Conservation (phyloP, 805 yeast species). For the Spathaspora gorwiae region DNA sequence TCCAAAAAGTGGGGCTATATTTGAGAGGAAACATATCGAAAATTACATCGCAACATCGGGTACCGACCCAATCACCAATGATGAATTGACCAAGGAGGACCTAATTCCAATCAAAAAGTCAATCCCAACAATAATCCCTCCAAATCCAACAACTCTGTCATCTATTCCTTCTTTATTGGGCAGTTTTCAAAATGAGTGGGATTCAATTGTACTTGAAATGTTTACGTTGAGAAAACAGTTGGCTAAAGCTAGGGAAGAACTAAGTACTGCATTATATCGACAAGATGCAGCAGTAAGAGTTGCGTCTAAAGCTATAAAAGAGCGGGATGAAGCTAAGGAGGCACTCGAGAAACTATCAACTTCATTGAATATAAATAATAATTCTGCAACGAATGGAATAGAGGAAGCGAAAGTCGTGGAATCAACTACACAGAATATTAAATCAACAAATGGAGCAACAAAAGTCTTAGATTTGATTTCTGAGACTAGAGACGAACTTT, state of each 20-base stretch:
- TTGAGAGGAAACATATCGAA: constrained; percentile 58
- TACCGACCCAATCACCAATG: constrained; percentile 71
- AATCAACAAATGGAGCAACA: constrained; percentile 14
- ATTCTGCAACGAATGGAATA: constrained; percentile 12
- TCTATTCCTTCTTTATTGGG: constrained; percentile 78
- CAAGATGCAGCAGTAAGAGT: constrained; percentile 90
- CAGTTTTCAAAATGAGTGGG: constrained; percentile 86
- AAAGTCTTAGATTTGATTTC: background rate
- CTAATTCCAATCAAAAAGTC: constrained; percentile 38
- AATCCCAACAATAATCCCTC: constrained; percentile 23
- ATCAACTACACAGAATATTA: constrained; percentile 9
- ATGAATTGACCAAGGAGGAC: constrained; percentile 55
- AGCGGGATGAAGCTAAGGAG: constrained; percentile 67
- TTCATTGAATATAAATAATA: constrained; percentile 23
- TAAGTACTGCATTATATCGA: constrained; percentile 73
- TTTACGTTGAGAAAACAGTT: constrained; percentile 73
- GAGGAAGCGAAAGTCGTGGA: background rate
- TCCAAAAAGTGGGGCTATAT: constrained; percentile 62
- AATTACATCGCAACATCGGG: constrained; percentile 61
- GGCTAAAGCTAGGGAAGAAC: constrained; percentile 59
- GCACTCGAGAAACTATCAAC: constrained; percentile 56
- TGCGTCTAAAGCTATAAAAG: constrained; percentile 68
- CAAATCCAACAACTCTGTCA: constrained; percentile 45
- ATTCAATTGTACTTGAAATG: constrained; percentile 74
- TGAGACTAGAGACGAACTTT: constrained; percentile 29